A percentile compares a stretch with the other conserved stretches of the same genome.
Evolutionary conservation across 164 flowering plant genomes (phyloP).

Genomic region (Berberis vulgaris): DNA sequence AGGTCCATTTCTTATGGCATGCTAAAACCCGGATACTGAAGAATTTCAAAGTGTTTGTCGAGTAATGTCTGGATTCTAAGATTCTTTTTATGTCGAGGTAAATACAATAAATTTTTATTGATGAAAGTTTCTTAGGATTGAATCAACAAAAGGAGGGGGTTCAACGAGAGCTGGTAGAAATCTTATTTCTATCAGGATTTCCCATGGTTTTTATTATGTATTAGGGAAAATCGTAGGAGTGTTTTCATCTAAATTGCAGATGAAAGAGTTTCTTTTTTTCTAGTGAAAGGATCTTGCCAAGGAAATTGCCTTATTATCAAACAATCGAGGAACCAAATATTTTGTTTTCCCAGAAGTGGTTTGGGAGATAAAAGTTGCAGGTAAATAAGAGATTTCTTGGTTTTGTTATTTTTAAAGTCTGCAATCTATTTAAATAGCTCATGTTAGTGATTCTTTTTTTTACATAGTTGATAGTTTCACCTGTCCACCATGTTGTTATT

Average conservation of each 20-base stretch:
- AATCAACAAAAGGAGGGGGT: too few relatives aligned
- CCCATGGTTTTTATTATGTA: background rate
- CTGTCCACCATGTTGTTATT: constrained; percentile 81
- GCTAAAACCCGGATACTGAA: constrained; percentile 83
- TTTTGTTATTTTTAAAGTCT: background rate
- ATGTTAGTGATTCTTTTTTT: background rate
- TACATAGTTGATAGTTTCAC: constrained; percentile 73
- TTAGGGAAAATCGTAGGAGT: background rate
- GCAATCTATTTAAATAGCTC: background rate
- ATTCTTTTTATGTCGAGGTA: constrained; percentile 82
- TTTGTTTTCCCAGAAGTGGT: constrained; percentile 87
- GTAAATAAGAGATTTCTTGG: constrained; percentile 4
- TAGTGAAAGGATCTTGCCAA: constrained; percentile 53
- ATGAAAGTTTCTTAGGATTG: background rate
- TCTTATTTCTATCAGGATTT: too few relatives aligned
- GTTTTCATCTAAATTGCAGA: constrained; percentile 37
- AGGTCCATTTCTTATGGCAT: constrained; percentile 95
- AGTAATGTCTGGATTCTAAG: constrained; percentile 94
- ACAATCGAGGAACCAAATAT: constrained; percentile 70
- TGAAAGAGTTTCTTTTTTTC: constrained; percentile 61
- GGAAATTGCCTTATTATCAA: constrained; percentile 65
- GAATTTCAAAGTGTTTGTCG: constrained; percentile 93
- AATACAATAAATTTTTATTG: background rate
- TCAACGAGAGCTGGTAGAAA: background rate
- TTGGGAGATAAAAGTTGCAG: constrained; percentile 87